These are phyloP conservation scores for Parachlorella kessleri DNA, from an alignment of 139 green algal genomes.

Conservation along the genomic window DNA sequence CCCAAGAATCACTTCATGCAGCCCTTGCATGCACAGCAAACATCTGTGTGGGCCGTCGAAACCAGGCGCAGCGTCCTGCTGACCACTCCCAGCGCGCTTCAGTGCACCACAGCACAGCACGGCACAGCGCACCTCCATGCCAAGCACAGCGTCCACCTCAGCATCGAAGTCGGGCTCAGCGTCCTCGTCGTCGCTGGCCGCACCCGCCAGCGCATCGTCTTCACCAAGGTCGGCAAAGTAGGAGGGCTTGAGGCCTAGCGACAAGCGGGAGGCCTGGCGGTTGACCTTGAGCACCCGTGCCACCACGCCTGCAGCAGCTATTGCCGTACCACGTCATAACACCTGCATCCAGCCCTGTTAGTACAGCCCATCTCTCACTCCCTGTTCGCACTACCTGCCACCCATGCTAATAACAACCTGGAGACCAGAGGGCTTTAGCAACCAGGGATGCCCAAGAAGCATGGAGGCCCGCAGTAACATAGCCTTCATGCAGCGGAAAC, in stretches of 20 bases:
- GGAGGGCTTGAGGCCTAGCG: conserved; percentile 72
- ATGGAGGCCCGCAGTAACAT: too few relatives aligned
- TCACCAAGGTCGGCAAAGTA: conserved; percentile 46
- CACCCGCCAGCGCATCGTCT: neutral
- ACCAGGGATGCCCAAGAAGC: too few relatives aligned
- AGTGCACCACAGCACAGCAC: too few relatives aligned
- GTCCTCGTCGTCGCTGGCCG: conserved; percentile 32
- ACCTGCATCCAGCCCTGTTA: too few relatives aligned
- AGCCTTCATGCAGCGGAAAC: too few relatives aligned
- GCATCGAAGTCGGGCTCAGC: conserved; percentile 45
- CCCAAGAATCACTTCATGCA: conserved; percentile 21
- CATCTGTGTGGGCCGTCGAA: neutral
- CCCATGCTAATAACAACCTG: too few relatives aligned
- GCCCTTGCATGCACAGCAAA: conserved; percentile 6
- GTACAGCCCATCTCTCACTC: too few relatives aligned
- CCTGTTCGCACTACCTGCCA: too few relatives aligned
- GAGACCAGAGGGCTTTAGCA: too few relatives aligned
- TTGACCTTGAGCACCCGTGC: conserved; percentile 79
- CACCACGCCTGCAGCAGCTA: conserved; percentile 68
- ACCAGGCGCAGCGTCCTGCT: neutral
- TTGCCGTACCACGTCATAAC: too few relatives aligned
- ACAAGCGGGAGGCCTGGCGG: conserved; percentile 47
- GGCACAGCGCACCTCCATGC: too few relatives aligned
- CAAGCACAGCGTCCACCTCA: conserved; percentile 9
- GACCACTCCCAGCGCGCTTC: conserved; percentile 1